phyloP scores from a whole-genome alignment of 345 rosid genomes.

The Melastoma malabathricum region DNA sequence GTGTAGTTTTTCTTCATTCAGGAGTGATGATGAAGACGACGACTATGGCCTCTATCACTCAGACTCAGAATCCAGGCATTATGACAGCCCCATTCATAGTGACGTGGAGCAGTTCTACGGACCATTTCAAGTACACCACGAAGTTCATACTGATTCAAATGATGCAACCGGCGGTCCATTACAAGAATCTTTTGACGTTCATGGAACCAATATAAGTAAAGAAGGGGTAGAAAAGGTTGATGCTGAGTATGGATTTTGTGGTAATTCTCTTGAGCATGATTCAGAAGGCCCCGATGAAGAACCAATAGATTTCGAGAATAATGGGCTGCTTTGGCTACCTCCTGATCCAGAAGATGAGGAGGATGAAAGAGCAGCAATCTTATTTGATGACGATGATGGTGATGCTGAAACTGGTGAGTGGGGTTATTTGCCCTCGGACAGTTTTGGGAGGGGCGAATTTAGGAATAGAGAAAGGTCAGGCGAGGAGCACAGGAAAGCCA shows the following conservation, averaged over 20 bases:
- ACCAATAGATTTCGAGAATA: slow-evolving; percentile 86
- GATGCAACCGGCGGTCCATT: slow-evolving; percentile 27
- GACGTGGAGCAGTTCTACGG: slow-evolving; percentile 32
- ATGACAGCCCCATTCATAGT: slow-evolving; percentile 29
- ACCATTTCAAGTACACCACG: slow-evolving; percentile 33
- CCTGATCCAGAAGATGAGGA: slow-evolving; percentile 98
- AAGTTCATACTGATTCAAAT: slow-evolving; percentile 27
- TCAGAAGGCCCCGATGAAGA: slow-evolving; percentile 37
- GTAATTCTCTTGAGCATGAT: slow-evolving; percentile 35
- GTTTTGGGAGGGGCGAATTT: slow-evolving; percentile 75
- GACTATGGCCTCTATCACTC: slow-evolving; percentile 44
- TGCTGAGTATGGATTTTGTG: slow-evolving; percentile 26
- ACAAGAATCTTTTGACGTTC: slow-evolving; percentile 29
- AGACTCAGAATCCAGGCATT: slow-evolving; percentile 41
- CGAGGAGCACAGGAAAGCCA: slow-evolving; percentile 69
- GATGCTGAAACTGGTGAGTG: slow-evolving; percentile 73
- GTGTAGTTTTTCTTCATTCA: slow-evolving; percentile 9
- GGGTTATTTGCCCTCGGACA: slow-evolving; percentile 58
- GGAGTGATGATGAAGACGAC: slow-evolving; percentile 86
- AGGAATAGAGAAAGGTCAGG: slow-evolving; percentile 51
- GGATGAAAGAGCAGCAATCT: slow-evolving; percentile 61
- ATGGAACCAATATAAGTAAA: slow-evolving; percentile 21
- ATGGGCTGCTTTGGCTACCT: slow-evolving; percentile 83
- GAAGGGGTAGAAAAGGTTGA: slow-evolving; percentile 22
- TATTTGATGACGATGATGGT: slow-evolving; percentile 52